Conservation (phyloP, 139 green algal genomes). For the Raphidocelis subcapitata region DNA sequence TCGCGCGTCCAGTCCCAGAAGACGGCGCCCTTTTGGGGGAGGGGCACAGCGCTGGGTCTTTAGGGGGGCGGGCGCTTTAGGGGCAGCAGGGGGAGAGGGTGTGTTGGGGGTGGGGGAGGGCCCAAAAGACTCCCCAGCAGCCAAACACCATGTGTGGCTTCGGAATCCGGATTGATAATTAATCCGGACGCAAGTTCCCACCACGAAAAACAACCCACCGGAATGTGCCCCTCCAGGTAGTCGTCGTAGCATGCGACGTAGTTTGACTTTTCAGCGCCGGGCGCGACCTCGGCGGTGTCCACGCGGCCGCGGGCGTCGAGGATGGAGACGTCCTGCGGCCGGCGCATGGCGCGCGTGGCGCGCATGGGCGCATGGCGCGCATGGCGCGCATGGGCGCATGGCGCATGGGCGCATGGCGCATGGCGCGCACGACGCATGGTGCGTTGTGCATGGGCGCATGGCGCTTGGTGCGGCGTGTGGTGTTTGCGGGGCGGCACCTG, state of each 20-base stretch:
- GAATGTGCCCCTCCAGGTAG: constrained; percentile 38
- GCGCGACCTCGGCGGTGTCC: constrained; percentile 15
- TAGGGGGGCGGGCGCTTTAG: not conserved
- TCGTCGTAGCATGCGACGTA: constrained; percentile 23
- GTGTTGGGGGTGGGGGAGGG: too few species aligned
- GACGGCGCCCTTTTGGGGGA: constrained; percentile 14
- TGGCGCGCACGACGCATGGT: too few species aligned
- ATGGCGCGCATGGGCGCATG: too few species aligned
- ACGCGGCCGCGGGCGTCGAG: constrained; percentile 30
- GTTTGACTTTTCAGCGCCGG: constrained; percentile 21
- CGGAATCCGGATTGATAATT: too few species aligned
- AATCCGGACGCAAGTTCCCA: not conserved
- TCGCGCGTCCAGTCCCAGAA: constrained; percentile 36
- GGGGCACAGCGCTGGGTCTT: not conserved
- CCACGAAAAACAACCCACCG: constrained; percentile 2
- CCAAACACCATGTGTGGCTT: not conserved
- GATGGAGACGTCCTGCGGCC: constrained; percentile 23
- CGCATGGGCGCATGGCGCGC: too few species aligned
- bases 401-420: too few species aligned
- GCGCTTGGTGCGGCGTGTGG: too few species aligned
- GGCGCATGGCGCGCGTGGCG: too few species aligned
- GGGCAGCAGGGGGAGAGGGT: not conserved
- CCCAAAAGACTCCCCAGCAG: too few species aligned
- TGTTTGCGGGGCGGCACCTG: too few species aligned
- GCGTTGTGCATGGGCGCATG: too few species aligned